Conservation (phyloP, 2,329 filamentous ascomycete species). For the Aspergillus pseudoglaucus region DNA sequence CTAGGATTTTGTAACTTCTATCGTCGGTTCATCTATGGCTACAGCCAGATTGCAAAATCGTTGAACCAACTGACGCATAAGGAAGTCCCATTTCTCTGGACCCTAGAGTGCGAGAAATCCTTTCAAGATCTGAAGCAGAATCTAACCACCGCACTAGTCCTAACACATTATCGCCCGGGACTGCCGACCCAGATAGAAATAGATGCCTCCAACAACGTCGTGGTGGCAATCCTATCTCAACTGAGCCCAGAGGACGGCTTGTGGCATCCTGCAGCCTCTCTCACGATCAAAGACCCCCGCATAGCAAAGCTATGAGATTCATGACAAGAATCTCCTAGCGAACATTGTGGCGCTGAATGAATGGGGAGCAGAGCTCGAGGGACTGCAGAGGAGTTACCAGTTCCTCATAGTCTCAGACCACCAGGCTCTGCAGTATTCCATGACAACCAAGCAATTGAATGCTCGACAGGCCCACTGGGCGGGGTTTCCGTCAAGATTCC, state of each 20-base stretch:
- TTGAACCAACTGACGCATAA: slow-evolving; percentile 8
- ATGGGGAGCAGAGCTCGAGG: not conserved
- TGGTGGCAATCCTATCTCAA: not conserved
- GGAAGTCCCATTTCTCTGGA: slow-evolving; percentile 5
- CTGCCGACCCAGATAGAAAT: not conserved
- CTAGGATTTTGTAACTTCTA: slow-evolving; percentile 33
- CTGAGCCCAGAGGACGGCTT: not conserved
- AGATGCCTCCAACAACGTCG: not conserved
- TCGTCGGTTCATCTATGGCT: slow-evolving; percentile 12
- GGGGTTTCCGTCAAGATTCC: too few species aligned
- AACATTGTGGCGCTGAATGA: not conserved
- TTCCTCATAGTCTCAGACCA: too few species aligned
- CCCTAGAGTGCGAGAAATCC: slow-evolving; percentile 4
- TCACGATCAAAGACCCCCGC: not conserved
- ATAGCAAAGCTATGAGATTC: not conserved
- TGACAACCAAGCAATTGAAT: too few species aligned
- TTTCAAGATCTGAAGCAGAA: slow-evolving; percentile 8
- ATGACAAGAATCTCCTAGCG: not conserved
- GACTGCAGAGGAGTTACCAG: not conserved
- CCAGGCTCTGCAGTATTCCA: too few species aligned
- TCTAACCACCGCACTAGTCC: not conserved
- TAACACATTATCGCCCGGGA: not conserved
- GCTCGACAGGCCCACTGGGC: too few species aligned
- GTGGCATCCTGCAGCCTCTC: not conserved
- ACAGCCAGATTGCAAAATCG: not conserved